These are phyloP conservation scores for Debaryomycetaceae sp. DNA, from an alignment of 1,139 yeast species.

Conservation along the genomic window DNA sequence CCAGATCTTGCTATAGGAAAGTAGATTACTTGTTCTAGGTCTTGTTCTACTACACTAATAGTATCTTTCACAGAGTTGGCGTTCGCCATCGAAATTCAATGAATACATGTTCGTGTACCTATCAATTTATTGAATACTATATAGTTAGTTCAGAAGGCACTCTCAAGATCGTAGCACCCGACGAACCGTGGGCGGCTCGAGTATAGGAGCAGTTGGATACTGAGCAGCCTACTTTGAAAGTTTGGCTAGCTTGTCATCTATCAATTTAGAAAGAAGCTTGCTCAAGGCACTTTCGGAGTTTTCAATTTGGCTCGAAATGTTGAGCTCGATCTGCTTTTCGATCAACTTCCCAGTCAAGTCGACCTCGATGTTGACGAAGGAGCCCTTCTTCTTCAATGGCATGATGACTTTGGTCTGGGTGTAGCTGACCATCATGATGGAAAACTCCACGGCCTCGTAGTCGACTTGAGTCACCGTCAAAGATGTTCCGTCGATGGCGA, in stretches of 20 bases:
- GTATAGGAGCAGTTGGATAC: too few relatives aligned
- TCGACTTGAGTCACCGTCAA: conserved; percentile 82
- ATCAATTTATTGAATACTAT: background rate
- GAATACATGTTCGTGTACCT: background rate
- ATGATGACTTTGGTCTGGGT: conserved; percentile 81
- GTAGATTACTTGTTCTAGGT: too few relatives aligned
- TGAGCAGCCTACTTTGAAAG: conserved; percentile 1
- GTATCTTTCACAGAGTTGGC: background rate
- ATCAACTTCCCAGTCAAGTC: conserved; percentile 90
- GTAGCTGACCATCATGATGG: conserved; percentile 88
- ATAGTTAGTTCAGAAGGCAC: background rate
- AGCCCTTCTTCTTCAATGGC: conserved; percentile 62
- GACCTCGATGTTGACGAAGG: conserved; percentile 82
- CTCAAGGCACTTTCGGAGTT: conserved; percentile 37
- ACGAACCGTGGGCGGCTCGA: too few relatives aligned
- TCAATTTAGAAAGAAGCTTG: conserved; percentile 45
- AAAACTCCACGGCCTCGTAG: conserved; percentile 52
- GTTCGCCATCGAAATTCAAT: background rate
- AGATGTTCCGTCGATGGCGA: conserved; percentile 91
- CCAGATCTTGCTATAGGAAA: too few relatives aligned
- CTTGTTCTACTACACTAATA: too few relatives aligned
- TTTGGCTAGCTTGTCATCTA: conserved; percentile 45
- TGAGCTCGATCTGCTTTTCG: conserved; percentile 72
- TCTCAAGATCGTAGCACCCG: too few relatives aligned
- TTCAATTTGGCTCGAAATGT: conserved; percentile 52